These are phyloP conservation scores for Barnettozyma vustinii DNA, from an alignment of 805 yeast genomes.

Conservation along the genomic window DNA sequence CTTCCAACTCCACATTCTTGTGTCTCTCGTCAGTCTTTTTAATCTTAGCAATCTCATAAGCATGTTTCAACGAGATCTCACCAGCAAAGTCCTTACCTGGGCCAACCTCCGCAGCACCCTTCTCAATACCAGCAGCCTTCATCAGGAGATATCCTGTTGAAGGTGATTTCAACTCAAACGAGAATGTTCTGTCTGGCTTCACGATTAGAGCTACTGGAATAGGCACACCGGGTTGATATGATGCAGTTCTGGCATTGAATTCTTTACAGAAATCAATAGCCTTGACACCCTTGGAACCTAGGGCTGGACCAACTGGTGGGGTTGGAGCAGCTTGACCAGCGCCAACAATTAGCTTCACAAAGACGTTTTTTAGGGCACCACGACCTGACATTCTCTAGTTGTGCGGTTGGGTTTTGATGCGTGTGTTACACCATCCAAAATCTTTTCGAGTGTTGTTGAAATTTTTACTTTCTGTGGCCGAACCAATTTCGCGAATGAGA, in stretches of 20 bases:
- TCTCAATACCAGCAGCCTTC: slow-evolving; percentile 73
- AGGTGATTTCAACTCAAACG: slow-evolving; percentile 85
- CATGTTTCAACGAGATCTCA: slow-evolving; percentile 71
- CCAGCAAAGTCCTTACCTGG: slow-evolving; percentile 63
- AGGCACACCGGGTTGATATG: slow-evolving; percentile 80
- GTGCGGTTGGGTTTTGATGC: not conserved
- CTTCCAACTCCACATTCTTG: slow-evolving; percentile 59
- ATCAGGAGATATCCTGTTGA: slow-evolving; percentile 82
- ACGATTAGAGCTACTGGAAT: slow-evolving; percentile 82
- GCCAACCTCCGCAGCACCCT: slow-evolving; percentile 62
- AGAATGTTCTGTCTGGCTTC: slow-evolving; percentile 86
- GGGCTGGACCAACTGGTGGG: slow-evolving; percentile 98
- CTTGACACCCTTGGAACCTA: slow-evolving; percentile 97
- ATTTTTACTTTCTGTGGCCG: not conserved
- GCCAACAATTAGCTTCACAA: slow-evolving; percentile 87
- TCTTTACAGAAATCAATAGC: slow-evolving; percentile 98
- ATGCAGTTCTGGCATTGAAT: slow-evolving; percentile 94
- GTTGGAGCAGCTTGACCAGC: slow-evolving; percentile 99
- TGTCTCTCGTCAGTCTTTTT: slow-evolving; percentile 84
- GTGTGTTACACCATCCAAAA: not conserved
- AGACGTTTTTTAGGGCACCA: slow-evolving; percentile 34
- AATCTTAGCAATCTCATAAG: slow-evolving; percentile 91
- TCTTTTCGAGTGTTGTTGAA: not conserved
- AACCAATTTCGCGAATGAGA: not conserved
- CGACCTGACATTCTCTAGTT: slow-evolving; percentile 20